Base-by-base conservation (phyloP, 306 rosid species). In the Ziziphus jujuba region DNA sequence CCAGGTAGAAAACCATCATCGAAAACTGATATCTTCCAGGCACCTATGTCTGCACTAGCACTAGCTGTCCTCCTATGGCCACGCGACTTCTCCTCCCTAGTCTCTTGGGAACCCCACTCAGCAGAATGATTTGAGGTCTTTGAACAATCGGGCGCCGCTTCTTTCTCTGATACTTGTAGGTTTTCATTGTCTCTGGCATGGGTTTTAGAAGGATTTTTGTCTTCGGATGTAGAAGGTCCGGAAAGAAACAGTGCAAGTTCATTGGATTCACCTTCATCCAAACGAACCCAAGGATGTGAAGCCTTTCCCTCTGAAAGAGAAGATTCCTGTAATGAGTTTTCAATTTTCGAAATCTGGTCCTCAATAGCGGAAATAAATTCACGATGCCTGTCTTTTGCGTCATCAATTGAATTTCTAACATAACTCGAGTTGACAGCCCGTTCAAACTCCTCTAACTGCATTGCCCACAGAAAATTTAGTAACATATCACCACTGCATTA, bases 21-120 rank as follows among this genome's bases (percentile, higher is more conserved):
- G 0, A 85, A 68, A 75, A 93, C 89, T 31, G 87, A 73, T 68
- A 93, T 93, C 61, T 90, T 85, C 96, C 95, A 93, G 24, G 86
- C 70, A 73, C 90, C 78, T 75, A 83, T 77, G 69, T 93, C 97
- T 20, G 91, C 86, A 80, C 82, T 86, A 55, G 97, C 98, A 70
- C 97, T 93, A 70, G 99, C 99, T 5, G 87, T 84, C 81, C 96
- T 88, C 74, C 96, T 90, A 78, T 90, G 97, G 53, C 96, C 92
- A 7, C 49, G 89, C 20, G 77, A 45, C 72, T 82, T 86, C 35
- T 82, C 91, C 48, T 75, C 86, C 64, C 50, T 56, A 36, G 56
- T 25, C 31, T 76, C 79, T 5, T 44, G 64, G 45, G 84, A 71
- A 64, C 66, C 75, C 75, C 23, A 34, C 71, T 80, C 91, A 23